A percentile compares a stretch with the other conserved stretches of the same genome.
These are phyloP conservation scores for Puccinia polysora DNA, from an alignment of 1,284 basidiomycete species.

Conservation along the genomic window DNA sequence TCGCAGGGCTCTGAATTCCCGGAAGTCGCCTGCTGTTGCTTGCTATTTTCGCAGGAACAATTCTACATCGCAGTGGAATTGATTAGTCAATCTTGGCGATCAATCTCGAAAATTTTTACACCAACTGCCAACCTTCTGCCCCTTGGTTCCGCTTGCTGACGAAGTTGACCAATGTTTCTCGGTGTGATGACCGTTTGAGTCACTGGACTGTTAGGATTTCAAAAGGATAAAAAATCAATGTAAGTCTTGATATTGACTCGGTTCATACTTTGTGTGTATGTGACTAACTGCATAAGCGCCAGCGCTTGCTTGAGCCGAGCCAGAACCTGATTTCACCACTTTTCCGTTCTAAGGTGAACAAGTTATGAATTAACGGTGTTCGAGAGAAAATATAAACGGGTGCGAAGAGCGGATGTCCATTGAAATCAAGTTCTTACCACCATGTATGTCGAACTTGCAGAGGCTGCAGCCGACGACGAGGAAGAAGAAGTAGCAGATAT, in stretches of 20 bases:
- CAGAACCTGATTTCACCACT: slow-evolving; percentile 9
- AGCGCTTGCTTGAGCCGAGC: slow-evolving; percentile 18
- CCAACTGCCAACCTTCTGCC: too few species aligned
- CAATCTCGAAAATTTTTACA: background rate
- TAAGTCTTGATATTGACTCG: background rate
- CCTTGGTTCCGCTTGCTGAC: slow-evolving; percentile 4
- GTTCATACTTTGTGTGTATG: background rate
- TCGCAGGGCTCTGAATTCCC: background rate
- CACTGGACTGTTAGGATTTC: background rate
- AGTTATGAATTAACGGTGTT: background rate
- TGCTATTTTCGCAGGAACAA: slow-evolving; percentile 18
- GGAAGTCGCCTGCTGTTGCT: too few species aligned
- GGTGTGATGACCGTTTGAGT: slow-evolving; percentile 14
- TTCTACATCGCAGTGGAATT: slow-evolving; percentile 18
- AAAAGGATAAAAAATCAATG: background rate
- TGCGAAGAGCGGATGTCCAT: too few species aligned
- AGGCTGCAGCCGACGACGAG: background rate
- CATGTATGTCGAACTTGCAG: slow-evolving; percentile 13
- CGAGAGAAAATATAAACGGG: background rate
- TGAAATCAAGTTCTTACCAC: slow-evolving; percentile 10
- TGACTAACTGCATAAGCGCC: slow-evolving; percentile 24
- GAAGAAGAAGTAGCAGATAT: background rate
- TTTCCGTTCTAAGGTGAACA: background rate
- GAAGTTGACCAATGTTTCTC: slow-evolving; percentile 25
- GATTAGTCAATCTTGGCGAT: too few species aligned